Percentiles rank a stretch among this genome's conserved stretches.
Evolutionary conservation across 108 stramenopile genomes (phyloP).

Genomic region (Nannochloropsis salina): DNA sequence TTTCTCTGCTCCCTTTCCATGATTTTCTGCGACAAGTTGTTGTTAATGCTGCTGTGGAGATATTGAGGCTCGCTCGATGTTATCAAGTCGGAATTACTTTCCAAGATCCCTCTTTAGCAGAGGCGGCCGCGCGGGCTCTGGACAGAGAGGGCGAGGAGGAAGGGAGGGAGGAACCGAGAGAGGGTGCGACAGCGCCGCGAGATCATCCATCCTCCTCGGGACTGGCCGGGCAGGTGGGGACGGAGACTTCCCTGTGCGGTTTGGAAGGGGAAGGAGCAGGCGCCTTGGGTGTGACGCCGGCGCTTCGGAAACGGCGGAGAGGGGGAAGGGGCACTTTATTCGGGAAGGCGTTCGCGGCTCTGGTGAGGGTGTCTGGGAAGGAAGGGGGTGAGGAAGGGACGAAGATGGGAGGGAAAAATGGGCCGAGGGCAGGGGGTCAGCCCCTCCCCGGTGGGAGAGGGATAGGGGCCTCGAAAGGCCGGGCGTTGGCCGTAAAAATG

Average conservation of each 20-base stretch:
- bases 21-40: not conserved
- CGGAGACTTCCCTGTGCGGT: too few relatives aligned
- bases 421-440: not conserved
- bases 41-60: not conserved
- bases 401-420: not conserved
- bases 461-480: too few relatives aligned
- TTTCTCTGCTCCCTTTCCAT: not conserved
- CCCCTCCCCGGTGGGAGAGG: too few relatives aligned
- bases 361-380: not conserved
- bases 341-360: not conserved
- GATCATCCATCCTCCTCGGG: too few relatives aligned
- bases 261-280: too few relatives aligned
- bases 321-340: not conserved
- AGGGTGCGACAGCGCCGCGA: not conserved
- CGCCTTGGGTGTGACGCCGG: too few relatives aligned
- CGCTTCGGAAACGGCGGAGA: too few relatives aligned
- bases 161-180: not conserved
- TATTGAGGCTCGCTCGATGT: not conserved
- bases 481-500: too few relatives aligned
- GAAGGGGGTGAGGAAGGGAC: not conserved
- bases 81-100: not conserved
- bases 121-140: not conserved
- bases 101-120: not conserved
- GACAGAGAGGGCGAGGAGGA: not conserved
- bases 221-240: too few relatives aligned